phyloP scores from a whole-genome alignment of 768 basidiomycete species.

The Cystobasidiopsis lactophilus region DNA sequence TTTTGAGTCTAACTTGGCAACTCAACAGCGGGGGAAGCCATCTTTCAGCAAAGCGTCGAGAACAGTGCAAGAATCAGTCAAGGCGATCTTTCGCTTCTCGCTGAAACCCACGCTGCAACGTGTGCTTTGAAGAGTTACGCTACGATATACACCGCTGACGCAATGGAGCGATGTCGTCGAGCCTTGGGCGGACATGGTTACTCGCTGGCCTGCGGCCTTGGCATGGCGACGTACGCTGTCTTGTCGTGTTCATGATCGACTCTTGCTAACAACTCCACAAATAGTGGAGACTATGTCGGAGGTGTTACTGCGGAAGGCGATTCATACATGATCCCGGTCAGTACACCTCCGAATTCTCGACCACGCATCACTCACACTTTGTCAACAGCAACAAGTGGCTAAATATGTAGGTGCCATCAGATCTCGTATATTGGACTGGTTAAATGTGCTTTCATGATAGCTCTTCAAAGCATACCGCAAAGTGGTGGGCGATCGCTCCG shows the following conservation, averaged over 20 bases:
- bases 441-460: too few relatives aligned
- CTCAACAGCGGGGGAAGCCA: conserved; percentile 11
- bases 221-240: background rate
- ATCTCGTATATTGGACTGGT: too few relatives aligned
- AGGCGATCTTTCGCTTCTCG: conserved; percentile 18
- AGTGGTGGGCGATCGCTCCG: too few relatives aligned
- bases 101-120: conserved; percentile 19
- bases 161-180: conserved; percentile 20
- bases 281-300: too few relatives aligned
- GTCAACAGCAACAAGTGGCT: background rate
- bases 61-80: conserved; percentile 12
- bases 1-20: too few relatives aligned
- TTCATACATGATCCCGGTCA: conserved; percentile 8
- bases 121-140: conserved; percentile 19
- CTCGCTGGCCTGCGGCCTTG: conserved; percentile 16
- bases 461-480: background rate
- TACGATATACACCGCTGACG: conserved; percentile 17
- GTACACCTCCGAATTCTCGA: too few relatives aligned
- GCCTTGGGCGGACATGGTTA: conserved; percentile 21
- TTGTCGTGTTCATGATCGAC: too few relatives aligned
- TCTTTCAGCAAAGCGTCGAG: conserved; percentile 13
- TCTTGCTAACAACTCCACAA: too few relatives aligned
- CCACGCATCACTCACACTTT: too few relatives aligned
- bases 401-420: too few relatives aligned
- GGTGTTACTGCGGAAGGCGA: conserved; percentile 17